Base-by-base conservation (phyloP, 2,329 filamentous ascomycete genomes). In the Fusarium sacchari region DNA sequence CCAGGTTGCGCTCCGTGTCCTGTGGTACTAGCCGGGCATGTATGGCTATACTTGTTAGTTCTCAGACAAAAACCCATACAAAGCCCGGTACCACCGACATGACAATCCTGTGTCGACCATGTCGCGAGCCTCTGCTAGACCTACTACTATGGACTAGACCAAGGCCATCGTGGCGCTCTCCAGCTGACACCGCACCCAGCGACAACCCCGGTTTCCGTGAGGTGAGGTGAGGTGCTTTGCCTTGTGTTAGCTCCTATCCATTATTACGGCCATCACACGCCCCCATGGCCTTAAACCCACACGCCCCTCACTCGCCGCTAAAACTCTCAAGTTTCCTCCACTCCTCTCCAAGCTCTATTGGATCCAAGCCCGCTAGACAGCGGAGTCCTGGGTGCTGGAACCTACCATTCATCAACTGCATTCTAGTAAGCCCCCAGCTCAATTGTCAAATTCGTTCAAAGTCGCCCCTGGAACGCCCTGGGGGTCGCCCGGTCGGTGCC, bases 91-190 rank as follows among this genome's bases (percentile, higher is more conserved):
- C 40, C 66, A 55, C 47, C 40, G 50, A 58, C 57, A 67, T 70
- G 39, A 59, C 61, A 71, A 71, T 62, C 42, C 46, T 72, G 56
- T 60, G 50, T 52, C 53, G 58, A 43, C 39, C 53, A 74, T 67
- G 71, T 68, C 63, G 67, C 63, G 52, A 67, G 71, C 71, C 63
- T 72, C 60, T 74, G 39, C 59, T 74, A 64, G 62, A 72, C 67
- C 63, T 73, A 59, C 74, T 44, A 44, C 32, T 53, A 52, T 26
- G 46, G 50, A 69, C 67, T 76, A 74, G 73, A 69, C 76, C 67
- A 76, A 75, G 76, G 76, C 72, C 64, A 64, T 74, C 69, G 76
- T 78, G 76, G 76, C 76, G 76, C 73, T 61, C 60, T 76, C 75
- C 76, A 78, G 76, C 76, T 78, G 76, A 78, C 76, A 77, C 73